Conservation (phyloP, 2,329 filamentous ascomycete species). For the Blumeriella jaapii region DNA sequence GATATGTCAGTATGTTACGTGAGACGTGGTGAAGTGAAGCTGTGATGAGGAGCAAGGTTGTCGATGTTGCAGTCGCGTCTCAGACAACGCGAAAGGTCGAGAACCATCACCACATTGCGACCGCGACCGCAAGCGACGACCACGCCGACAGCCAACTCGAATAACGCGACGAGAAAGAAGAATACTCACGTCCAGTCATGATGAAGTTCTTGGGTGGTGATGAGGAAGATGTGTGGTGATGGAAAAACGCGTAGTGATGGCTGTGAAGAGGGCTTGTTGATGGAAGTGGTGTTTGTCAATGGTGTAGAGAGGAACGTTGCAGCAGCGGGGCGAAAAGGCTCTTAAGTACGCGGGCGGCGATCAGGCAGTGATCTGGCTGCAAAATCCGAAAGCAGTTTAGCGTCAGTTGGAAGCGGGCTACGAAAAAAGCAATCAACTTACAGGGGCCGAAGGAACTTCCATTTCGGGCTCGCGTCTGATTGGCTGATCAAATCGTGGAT, state of each 20-base stretch:
- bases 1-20: constrained; percentile 7
- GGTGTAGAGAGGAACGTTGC: constrained; percentile 3
- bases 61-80: constrained; percentile 14
- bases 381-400: constrained; percentile 1
- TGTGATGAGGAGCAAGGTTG: constrained; percentile 2
- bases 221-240: constrained; percentile 27
- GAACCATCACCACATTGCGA: constrained; percentile 21
- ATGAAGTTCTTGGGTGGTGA: constrained; percentile 32
- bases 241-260: constrained; percentile 22
- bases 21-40: neutral
- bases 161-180: constrained; percentile 13
- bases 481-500: too few species aligned
- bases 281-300: constrained; percentile 10
- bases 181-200: constrained; percentile 63
- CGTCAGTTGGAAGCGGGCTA: too few species aligned
- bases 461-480: too few species aligned
- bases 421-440: too few species aligned
- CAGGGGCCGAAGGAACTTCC: too few species aligned
- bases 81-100: constrained; percentile 7
- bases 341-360: constrained; percentile 2
- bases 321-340: too few species aligned
- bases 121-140: constrained; percentile 17
- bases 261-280: constrained; percentile 8
- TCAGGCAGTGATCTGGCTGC: too few species aligned
- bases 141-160: constrained; percentile 7